These are phyloP conservation scores for Evansstolkia leycettana DNA, from an alignment of 495 filamentous ascomycete genomes.

Conservation along the genomic window DNA sequence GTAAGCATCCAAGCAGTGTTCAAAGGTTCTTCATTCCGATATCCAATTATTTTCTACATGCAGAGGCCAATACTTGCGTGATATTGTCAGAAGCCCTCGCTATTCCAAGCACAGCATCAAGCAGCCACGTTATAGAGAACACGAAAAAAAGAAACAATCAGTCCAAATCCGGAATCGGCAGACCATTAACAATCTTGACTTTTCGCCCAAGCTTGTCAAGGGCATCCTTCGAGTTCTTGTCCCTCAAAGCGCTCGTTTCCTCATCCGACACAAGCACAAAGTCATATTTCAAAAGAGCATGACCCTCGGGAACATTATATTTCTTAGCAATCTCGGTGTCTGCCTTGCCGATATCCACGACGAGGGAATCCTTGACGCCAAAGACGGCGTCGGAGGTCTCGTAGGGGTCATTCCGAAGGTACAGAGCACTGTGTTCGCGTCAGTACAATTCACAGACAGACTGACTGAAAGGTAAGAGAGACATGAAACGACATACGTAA, in stretches of 20 bases:
- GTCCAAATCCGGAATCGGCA: constrained; percentile 71
- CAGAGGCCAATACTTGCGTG: no score
- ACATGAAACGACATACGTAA: constrained; percentile 51
- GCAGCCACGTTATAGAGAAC: not conserved
- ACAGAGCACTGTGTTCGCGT: constrained; percentile 48
- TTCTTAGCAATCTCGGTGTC: constrained; percentile 45
- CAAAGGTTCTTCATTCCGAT: no score
- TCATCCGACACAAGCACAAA: constrained; percentile 69
- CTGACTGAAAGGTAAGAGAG: constrained; percentile 4
- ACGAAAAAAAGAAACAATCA: constrained; percentile 14
- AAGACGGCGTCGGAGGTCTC: constrained; percentile 89
- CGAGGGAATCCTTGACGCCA: constrained; percentile 75
- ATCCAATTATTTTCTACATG: no score
- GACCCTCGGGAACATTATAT: constrained; percentile 41
- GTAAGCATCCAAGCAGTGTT: no score
- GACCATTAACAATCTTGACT: constrained; percentile 67
- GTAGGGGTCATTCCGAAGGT: constrained; percentile 73
- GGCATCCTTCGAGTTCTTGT: constrained; percentile 59
- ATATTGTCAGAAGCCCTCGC: no score
- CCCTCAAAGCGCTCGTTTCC: constrained; percentile 55
- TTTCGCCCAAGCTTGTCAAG: constrained; percentile 57
- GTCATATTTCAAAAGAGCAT: constrained; percentile 46
- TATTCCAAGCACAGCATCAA: not conserved
- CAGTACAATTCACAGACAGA: not conserved
- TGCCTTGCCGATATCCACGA: constrained; percentile 59